Percentiles rank a stretch among this genome's conserved stretches.
Conservation (phyloP, 371 early-diverging fungal species). For the Lichtheimia hyalospora region DNA sequence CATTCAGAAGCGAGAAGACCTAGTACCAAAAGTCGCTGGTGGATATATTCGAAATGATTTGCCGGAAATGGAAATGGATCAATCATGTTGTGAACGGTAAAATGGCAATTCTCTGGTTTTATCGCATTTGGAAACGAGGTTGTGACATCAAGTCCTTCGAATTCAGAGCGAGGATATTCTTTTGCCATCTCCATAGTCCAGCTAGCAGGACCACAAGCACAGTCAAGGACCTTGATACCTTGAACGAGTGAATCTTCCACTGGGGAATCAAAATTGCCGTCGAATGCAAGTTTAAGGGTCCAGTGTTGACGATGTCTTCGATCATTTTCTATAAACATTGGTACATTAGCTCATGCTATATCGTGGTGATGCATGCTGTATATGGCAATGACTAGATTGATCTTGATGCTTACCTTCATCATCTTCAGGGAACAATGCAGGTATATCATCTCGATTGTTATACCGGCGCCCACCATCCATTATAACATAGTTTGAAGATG, state of each 20-base stretch:
- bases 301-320: conserved; percentile 5
- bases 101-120: conserved; percentile 31
- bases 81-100: conserved; percentile 52
- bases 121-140: conserved; percentile 12
- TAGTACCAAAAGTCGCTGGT: conserved; percentile 42
- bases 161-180: conserved; percentile 17
- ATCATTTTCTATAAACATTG: conserved; percentile 2
- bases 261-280: conserved; percentile 9
- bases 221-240: conserved; percentile 21
- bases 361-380: background rate
- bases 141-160: conserved; percentile 16
- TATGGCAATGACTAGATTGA: background rate
- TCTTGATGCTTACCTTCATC: conserved; percentile 26
- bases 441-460: conserved; percentile 35
- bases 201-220: conserved; percentile 27
- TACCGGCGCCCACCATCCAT: conserved; percentile 42
- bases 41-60: conserved; percentile 54
- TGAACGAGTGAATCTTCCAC: conserved; percentile 11
- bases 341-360: too few species aligned
- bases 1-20: conserved; percentile 29
- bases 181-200: conserved; percentile 21
- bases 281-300: background rate
- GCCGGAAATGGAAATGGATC: conserved; percentile 54
- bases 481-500: background rate
- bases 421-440: conserved; percentile 53